Evolutionary conservation across 1,139 yeast genomes (phyloP).

Genomic region (Diutina mesorugosa): DNA sequence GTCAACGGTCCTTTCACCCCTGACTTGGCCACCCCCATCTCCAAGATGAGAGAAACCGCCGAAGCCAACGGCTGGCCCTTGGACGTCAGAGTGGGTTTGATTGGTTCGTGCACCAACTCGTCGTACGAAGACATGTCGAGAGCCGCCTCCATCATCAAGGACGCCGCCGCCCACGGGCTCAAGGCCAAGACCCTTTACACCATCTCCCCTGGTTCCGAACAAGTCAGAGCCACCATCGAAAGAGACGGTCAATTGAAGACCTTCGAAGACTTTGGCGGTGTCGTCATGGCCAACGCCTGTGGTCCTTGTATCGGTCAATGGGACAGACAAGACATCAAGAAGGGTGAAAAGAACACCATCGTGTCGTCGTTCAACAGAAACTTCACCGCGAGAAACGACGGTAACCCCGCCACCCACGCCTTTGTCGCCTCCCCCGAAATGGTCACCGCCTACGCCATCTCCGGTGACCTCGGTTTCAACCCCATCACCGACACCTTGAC

Average conservation of each 20-base stretch:
- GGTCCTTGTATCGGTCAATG: slow-evolving; percentile 99
- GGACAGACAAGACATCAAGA: slow-evolving; percentile 95
- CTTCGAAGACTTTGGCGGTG: slow-evolving; percentile 88
- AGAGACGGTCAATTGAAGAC: slow-evolving; percentile 92
- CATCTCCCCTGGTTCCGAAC: slow-evolving; percentile 98
- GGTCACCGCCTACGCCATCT: slow-evolving; percentile 89
- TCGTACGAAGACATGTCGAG: slow-evolving; percentile 98
- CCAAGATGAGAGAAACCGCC: slow-evolving; percentile 85
- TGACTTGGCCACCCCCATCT: slow-evolving; percentile 95
- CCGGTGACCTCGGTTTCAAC: slow-evolving; percentile 98
- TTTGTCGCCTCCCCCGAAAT: slow-evolving; percentile 98
- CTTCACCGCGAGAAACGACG: slow-evolving; percentile 97
- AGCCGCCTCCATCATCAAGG: slow-evolving; percentile 86
- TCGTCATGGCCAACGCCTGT: slow-evolving; percentile 95
- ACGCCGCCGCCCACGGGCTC: slow-evolving; percentile 85
- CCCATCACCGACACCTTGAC: slow-evolving; percentile 91
- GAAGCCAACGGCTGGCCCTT: slow-evolving; percentile 85
- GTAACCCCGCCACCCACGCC: slow-evolving; percentile 97
- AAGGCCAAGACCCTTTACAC: slow-evolving; percentile 84
- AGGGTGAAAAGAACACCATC: slow-evolving; percentile 97
- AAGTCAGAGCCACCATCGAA: slow-evolving; percentile 95
- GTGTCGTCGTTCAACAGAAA: slow-evolving; percentile 98
- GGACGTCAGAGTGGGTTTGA: slow-evolving; percentile 90
- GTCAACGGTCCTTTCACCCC: slow-evolving; percentile 99
- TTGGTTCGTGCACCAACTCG: slow-evolving; percentile 99